Base-by-base conservation (phyloP, 345 rosid genomes). In the Gossypium rotundifolium region DNA sequence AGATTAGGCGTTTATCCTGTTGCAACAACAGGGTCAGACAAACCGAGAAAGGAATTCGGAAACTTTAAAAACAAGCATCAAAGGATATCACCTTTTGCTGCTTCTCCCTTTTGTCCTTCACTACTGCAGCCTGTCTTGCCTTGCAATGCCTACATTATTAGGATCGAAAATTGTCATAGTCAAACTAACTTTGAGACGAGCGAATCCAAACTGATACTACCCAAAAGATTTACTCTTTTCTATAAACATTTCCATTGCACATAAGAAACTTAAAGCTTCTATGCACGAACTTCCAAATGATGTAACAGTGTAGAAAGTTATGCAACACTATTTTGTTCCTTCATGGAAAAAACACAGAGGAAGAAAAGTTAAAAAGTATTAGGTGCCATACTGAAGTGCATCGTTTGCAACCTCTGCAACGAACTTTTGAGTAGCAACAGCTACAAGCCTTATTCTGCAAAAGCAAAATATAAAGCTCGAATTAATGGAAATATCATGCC, bases 371-470 rank as follows among this genome's bases (percentile, higher is more conserved):
- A 14, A 52, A 57, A 73, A 74, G 75, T 55, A 51, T 16, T 51
- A 25, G 52, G 67, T 18, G 76, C 48, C 91, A 70, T 88, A 93
- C 96, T 84, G 91, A 73, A 95, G 96, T 38, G 99, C 93, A 60
- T 95, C 96, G 9, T 81, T 85, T 59, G 98, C 99, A 78, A 95
- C 95, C 81, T 95, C 99, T 10, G 98, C 80, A 73, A 95, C 93
- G 23, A 93, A 95, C 84, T 95, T 95, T 78, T 93, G 99, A 11
- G 99, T 95, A 48, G 98, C 99, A 79, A 95, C 93, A 74, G 99
- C 96, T 38, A 93, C 93, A 76, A 95, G 83, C 85, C 98, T 87
- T 74, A 85, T 80, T 76, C 98, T 95, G 94, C 78, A 82, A 75
- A 75, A 60, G 67, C 45, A 11, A 25, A 52, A 52, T 29, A 33